These are phyloP conservation scores for Immersiporthe knoxdaviesiana DNA, from an alignment of 2,329 filamentous ascomycete genomes.

Conservation along the genomic window DNA sequence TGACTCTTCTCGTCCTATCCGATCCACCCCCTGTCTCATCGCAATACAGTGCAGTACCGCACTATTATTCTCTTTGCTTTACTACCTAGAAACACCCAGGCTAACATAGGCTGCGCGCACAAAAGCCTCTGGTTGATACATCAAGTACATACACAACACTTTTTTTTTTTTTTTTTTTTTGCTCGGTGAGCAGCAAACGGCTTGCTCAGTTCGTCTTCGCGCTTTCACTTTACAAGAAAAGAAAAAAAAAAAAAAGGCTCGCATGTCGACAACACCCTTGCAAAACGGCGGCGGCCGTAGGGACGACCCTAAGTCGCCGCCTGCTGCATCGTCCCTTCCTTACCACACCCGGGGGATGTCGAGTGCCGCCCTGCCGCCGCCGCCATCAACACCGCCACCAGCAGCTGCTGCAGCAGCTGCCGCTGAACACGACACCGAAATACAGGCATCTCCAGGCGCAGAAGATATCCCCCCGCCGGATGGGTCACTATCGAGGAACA, in stretches of 20 bases:
- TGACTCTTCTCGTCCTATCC: background rate
- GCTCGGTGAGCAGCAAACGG: background rate
- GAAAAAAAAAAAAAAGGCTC: no score
- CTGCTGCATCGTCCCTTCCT: conserved; percentile 8
- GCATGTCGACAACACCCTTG: conserved; percentile 12
- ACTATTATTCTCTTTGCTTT: conserved; percentile 4
- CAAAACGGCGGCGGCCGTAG: conserved; percentile 10
- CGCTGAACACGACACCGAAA: background rate
- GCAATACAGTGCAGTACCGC: no score
- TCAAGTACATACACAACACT: background rate
- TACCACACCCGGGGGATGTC: background rate
- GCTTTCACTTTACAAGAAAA: background rate
- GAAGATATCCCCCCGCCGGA: conserved; percentile 30
- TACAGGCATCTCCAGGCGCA: background rate
- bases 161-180: background rate
- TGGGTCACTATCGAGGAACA: conserved; percentile 45
- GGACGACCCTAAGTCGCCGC: conserved; percentile 7
- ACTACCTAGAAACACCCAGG: background rate
- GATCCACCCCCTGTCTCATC: conserved; percentile 8
- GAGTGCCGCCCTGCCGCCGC: background rate
- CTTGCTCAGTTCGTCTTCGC: background rate
- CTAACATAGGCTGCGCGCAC: background rate
- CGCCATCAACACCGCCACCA: background rate
- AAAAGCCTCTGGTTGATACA: background rate
- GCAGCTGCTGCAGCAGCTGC: background rate